Evolutionary conservation across 345 rosid species (phyloP), one percentile per base, ranked within the genome.

Genomic region (Bruguiera gymnorhiza): DNA sequence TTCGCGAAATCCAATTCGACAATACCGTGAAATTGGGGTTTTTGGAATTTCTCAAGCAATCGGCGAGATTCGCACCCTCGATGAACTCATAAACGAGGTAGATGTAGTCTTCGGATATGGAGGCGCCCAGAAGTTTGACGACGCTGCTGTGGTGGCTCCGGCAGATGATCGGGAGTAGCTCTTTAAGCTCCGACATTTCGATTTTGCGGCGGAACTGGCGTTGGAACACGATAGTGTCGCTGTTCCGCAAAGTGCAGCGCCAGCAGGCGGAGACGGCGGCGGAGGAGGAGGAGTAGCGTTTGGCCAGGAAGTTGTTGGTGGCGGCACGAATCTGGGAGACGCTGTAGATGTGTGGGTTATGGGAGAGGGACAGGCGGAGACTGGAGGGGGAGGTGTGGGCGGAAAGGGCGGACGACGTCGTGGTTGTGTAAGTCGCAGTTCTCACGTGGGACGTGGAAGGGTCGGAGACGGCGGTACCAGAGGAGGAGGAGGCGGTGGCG

Each of bases 221-320:
- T 72, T 87, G 95, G 68, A 91, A 89, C 24, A 94, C 80, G 59
- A 89, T 73, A 0, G 84, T 86, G 59, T 89, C 85, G 58, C 65
- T 81, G 53, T 84, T 89, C n/a, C 95, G 81, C 16, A 94, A 60
- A 70, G 10, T 77, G 73, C 96, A 91, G 16, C 93, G 88, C 97
- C 98, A 94, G 67, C 87, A 85, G 46, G 89, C 19, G 50, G 50
- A 43, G 18, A 0, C 70, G n/a, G 83, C 67, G 39, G 93, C 70
- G n/a, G 93, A 81, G 32, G 86, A 83, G 8, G 91, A 79, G 16
- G 91, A 83, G 73, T 74, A 57, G 54, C 86, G 86, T 67, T 83
- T 76, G 36, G 89, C 83, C 46, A 94, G 88, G 90, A 94, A 94
- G 65, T 85, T 88, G 87, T 94, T 94, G 60, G 96, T 94, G 77